Evolutionary conservation across 116 monocot genomes (phyloP), one percentile per base, ranked within the genome.

Genomic region (Cymodocea nodosa): DNA sequence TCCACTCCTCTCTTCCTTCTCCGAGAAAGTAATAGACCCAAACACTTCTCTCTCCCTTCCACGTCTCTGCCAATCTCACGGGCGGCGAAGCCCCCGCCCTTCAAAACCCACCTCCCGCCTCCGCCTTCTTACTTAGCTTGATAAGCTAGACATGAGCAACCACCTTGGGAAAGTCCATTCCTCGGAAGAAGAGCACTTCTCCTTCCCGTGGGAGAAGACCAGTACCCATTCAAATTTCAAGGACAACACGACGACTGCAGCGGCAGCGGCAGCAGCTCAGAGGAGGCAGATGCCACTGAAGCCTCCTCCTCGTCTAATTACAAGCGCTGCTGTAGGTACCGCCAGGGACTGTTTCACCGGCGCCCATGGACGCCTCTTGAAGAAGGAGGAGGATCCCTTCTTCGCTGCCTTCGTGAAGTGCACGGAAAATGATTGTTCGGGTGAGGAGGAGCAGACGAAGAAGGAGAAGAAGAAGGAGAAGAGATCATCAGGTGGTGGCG

Each of bases 341-440:
- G 2, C 24, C 35, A 35, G 15, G 1, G 2, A 55, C 20, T 19
- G 22, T 56, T 56, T 56, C 56, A 23, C 7, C 5, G 23, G 22
- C 30, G 30, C 1, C 16, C 35, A 60, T 60, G 35, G 63, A 20
- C 39, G 63, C 36, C 23, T 30, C 30, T 30, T 15, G 39, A 63
- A 19, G 48, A 63, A 59, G 59, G 59, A 59, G 15, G 59, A 48
- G n/a, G 66, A 66, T 52, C 66, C 66, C 17, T 66, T 66, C 52
- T 34, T 52, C 2, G 52, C 50, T 8, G 66, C 66, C 9, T 66
- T 15, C 52, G 15, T 66, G 30, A 13, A 51, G 66, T 66, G 66
- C 52, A 66, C 52, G 2, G 30, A 51, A 34, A 12, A 15, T 1
- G 15, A 0, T 20, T 44, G 18, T 8, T 3, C 19, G 12, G 10